Evolutionary conservation across 2,329 filamentous ascomycete species (phyloP).

Genomic region (Periconia sp.): DNA sequence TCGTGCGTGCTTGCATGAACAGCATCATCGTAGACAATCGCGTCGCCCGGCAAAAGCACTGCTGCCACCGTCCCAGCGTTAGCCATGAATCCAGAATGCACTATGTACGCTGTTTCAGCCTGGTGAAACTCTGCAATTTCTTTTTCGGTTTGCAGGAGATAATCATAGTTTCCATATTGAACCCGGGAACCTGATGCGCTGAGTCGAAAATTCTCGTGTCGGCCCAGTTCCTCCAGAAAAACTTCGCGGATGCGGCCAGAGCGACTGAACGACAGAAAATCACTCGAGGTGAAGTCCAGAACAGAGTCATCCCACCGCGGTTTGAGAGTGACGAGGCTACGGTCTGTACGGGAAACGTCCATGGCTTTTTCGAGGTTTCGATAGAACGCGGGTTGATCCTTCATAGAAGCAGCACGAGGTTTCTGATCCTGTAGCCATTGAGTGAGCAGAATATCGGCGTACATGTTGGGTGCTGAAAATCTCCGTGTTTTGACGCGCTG

Average conservation of each 20-base stretch:
- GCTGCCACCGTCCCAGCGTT: constrained; percentile 44
- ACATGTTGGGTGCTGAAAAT: no score
- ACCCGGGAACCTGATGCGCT: constrained; percentile 60
- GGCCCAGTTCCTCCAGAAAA: constrained; percentile 49
- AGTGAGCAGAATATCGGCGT: no score
- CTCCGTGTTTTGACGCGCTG: no score
- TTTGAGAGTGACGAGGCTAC: not conserved
- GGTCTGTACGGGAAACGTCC: not conserved
- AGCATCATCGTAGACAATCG: constrained; percentile 70
- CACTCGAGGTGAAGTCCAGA: constrained; percentile 62
- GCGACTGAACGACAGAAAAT: constrained; percentile 58
- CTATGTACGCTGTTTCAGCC: constrained; percentile 56
- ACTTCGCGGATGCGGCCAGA: constrained; percentile 47
- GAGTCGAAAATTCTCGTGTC: constrained; percentile 41
- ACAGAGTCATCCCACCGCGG: not conserved
- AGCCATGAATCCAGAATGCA: constrained; percentile 53
- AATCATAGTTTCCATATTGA: constrained; percentile 62
- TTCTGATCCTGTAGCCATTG: no score
- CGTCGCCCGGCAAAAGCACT: constrained; percentile 70
- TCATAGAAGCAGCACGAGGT: no score
- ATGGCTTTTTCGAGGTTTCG: constrained; percentile 18
- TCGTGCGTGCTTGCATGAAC: constrained; percentile 79
- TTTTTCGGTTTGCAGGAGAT: constrained; percentile 56
- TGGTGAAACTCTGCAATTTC: constrained; percentile 61
- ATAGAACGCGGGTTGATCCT: not conserved